These are phyloP conservation scores for Cadophora sp. DNA, from an alignment of 2,329 filamentous ascomycete genomes.

Conservation along the genomic window DNA sequence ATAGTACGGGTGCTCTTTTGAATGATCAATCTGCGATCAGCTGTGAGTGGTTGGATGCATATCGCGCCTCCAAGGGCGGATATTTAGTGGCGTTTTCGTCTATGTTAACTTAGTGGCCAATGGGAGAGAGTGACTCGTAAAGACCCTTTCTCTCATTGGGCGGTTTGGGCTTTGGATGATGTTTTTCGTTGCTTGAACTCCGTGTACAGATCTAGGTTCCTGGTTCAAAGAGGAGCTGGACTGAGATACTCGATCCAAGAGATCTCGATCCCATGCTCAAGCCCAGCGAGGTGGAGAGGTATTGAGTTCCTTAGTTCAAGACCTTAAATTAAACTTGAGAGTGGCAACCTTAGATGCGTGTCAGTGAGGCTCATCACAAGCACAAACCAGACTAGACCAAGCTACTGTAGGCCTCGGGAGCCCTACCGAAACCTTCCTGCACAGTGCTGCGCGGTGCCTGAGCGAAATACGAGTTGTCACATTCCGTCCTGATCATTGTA, in stretches of 20 bases:
- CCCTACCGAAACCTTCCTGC: constrained; percentile 5
- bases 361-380: background rate
- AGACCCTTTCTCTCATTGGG: background rate
- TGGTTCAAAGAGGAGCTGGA: no score
- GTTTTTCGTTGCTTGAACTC: background rate
- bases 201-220: no score
- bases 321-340: background rate
- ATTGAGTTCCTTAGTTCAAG: no score
- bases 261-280: no score
- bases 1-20: background rate
- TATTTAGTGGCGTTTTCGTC: constrained; percentile 4
- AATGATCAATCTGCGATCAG: background rate
- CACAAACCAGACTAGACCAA: background rate
- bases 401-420: constrained; percentile 10
- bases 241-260: no score
- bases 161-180: background rate
- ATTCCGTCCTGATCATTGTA: background rate
- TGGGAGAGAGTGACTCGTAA: background rate
- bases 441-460: constrained; percentile 10
- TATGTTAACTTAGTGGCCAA: background rate
- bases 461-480: constrained; percentile 5
- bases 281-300: no score
- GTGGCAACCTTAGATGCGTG: background rate
- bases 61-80: background rate
- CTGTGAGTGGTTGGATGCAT: background rate